These are phyloP conservation scores for Cardamine occulta DNA, from an alignment of 345 rosid genomes.

Conservation along the genomic window DNA sequence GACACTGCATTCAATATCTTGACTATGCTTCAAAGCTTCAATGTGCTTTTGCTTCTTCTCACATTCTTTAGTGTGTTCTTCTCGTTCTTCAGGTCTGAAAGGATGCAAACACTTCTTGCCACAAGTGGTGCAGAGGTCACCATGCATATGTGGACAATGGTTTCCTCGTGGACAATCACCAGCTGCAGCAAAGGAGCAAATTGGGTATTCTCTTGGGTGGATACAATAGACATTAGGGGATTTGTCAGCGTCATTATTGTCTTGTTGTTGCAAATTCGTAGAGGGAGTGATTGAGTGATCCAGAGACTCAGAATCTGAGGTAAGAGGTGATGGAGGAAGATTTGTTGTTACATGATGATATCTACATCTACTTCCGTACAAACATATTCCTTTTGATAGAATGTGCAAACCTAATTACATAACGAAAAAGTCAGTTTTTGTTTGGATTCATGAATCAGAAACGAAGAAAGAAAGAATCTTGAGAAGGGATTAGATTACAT, in stretches of 20 bases:
- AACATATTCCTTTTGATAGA: conserved; percentile 84
- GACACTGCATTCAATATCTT: conserved; percentile 84
- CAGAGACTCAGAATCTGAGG: conserved; percentile 21
- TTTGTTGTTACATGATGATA: conserved; percentile 59
- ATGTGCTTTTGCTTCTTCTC: conserved; percentile 74
- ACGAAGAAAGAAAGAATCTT: not conserved
- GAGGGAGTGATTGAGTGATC: conserved; percentile 41
- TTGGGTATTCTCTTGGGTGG: conserved; percentile 62
- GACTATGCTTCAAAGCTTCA: conserved; percentile 70
- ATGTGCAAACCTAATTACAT: conserved; percentile 73
- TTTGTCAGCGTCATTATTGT: conserved; percentile 39
- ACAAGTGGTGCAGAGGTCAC: conserved; percentile 82
- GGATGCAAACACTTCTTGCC: conserved; percentile 91
- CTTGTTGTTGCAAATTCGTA: conserved; percentile 46
- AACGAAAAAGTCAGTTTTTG: not conserved
- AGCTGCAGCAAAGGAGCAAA: conserved; percentile 88
- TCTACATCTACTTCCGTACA: conserved; percentile 84
- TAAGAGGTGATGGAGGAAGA: conserved; percentile 41
- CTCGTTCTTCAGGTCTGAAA: conserved; percentile 75
- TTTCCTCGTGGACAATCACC: conserved; percentile 83
- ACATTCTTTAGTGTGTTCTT: conserved; percentile 76
- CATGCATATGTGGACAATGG: conserved; percentile 85
- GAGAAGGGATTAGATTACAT: conserved; percentile 49
- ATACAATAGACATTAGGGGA: conserved; percentile 44
- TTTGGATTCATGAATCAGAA: not conserved